Conservation (phyloP, 345 rosid species). For the Eucalyptus microcorys region DNA sequence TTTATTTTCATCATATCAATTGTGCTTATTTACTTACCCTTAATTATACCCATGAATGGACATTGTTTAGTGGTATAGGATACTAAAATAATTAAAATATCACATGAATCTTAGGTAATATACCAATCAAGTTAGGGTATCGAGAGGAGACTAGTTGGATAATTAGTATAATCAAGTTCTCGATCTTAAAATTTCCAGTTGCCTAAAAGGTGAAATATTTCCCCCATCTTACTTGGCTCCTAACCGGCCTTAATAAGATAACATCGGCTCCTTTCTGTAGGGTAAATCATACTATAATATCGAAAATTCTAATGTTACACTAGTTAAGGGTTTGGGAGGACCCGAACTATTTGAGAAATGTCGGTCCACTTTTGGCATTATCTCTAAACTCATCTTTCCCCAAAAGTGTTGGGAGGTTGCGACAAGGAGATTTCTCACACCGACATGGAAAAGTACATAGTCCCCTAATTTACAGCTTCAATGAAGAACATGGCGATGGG, state of each 20-base stretch:
- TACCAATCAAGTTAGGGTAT: background rate
- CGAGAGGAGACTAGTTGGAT: background rate
- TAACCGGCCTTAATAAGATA: background rate
- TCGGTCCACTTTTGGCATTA: background rate
- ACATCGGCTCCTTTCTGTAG: background rate
- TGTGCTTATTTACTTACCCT: background rate
- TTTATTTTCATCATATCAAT: background rate
- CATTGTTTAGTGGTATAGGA: background rate
- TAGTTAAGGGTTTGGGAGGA: background rate
- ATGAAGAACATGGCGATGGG: too few species aligned
- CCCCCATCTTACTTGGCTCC: background rate
- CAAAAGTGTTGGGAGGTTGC: background rate
- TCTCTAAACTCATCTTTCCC: background rate
- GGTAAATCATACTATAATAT: too few species aligned
- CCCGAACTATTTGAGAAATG: background rate
- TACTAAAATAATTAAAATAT: too few species aligned
- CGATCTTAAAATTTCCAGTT: too few species aligned
- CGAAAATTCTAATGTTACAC: background rate
- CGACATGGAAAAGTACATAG: too few species aligned
- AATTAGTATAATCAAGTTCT: too few species aligned
- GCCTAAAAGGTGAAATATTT: background rate
- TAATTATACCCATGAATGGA: background rate
- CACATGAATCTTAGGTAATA: too few species aligned
- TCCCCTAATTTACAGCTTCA: too few species aligned
- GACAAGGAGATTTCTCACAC: too few species aligned